These are phyloP conservation scores for Eucalyptus pumila DNA, from an alignment of 345 rosid species.

Conservation along the genomic window DNA sequence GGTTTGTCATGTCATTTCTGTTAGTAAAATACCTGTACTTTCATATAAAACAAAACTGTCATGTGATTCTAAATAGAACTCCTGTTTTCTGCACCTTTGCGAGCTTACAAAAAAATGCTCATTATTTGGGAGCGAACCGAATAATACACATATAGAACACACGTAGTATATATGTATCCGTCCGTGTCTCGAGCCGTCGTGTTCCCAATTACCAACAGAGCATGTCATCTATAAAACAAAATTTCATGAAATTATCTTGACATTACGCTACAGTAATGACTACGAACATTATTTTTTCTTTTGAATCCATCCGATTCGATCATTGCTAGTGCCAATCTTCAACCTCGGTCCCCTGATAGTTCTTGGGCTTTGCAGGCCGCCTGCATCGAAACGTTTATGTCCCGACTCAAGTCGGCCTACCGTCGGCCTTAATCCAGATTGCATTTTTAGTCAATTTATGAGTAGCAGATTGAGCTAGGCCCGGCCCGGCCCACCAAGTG, in stretches of 20 bases:
- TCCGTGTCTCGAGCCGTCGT: neutral
- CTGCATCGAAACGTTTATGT: neutral
- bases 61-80: neutral
- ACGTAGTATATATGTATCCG: neutral
- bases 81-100: neutral
- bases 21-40: neutral
- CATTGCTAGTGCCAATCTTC: neutral
- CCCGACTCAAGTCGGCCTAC: neutral
- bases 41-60: neutral
- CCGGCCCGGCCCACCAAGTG: neutral
- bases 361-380: neutral
- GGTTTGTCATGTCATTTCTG: neutral
- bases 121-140: neutral
- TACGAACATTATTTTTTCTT: neutral
- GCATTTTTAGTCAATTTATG: neutral
- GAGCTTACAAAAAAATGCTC: neutral
- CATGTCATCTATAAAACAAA: neutral
- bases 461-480: neutral
- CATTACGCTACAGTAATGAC: neutral
- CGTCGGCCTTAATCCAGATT: neutral
- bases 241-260: neutral
- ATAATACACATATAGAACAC: too few relatives aligned
- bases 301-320: neutral
- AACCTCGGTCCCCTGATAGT: neutral
- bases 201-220: neutral